Base-by-base conservation (phyloP, 208 protist species). In the Trypanosoma scelopori region DNA sequence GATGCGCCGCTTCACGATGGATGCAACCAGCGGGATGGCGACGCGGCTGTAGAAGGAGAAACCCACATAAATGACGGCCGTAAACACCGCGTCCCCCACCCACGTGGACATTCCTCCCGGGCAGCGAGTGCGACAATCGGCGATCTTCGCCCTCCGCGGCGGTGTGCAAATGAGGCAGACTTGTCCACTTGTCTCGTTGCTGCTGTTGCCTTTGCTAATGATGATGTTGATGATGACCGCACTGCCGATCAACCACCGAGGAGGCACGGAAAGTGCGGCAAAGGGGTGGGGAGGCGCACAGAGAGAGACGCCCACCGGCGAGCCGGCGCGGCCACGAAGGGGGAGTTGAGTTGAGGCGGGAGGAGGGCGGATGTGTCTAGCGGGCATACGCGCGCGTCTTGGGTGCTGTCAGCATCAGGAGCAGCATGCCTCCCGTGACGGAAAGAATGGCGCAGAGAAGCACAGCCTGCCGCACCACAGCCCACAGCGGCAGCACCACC, bases 11-110 rank as follows among this genome's bases (percentile, higher is more conserved):
- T 61, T 78, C 13, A 87, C 55, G 13, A 85, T 1, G 1, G 30
- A 9, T 7, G 59, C 71, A 27, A 92, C 62, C 23, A 81, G 51
- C 1, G 85, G 82, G 35, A 87, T 76, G 28, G 89, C 69, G 18
- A 84, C 48, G 23, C 28, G 46, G 55, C 84, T 79, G 74, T 92
- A 89, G 50, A 89, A 71, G 32, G 63, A 72, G 57, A 92, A 92
- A 32, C 85, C 80, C 13, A 81, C 45, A 42, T 77, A 89, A 25
- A 89, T 84, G 32, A 84, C 62, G 13, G 22, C 64, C 5, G 76
- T 57, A 32, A 89, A 79, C 18, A 49, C 65, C 20, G 66, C 42
- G 22, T 89, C 48, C 18, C 70, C 20, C 9, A 50, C 25, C 37
- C 49, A 55, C 15, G 56, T 4, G 7, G 45, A 56, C 49, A 61